phyloP scores from a whole-genome alignment of 2,329 filamentous ascomycete species.

The Leptographium procerum region DNA sequence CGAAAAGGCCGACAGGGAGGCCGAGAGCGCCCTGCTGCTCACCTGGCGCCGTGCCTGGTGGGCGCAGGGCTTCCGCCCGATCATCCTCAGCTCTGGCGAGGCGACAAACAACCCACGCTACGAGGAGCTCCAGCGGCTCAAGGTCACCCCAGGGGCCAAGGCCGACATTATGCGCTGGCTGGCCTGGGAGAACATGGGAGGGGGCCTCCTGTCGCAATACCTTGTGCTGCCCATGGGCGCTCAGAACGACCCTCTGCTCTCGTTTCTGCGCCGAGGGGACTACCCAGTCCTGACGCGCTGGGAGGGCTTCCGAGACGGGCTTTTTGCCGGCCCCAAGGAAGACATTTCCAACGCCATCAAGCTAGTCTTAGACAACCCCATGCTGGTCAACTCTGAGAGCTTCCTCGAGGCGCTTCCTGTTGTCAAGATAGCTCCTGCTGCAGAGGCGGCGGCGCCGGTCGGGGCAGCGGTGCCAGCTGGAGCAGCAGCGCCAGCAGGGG shows the following conservation, averaged over 20 bases:
- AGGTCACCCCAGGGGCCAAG: conserved; percentile 52
- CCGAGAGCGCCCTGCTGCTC: conserved; percentile 68
- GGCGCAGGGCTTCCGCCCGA: conserved; percentile 80
- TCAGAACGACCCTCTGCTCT: conserved; percentile 59
- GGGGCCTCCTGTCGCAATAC: conserved; percentile 68
- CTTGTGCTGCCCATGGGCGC: conserved; percentile 75
- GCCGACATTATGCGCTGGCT: conserved; percentile 73
- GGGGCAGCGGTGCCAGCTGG: background rate
- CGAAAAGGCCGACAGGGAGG: conserved; percentile 52
- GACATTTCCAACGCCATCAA: conserved; percentile 54
- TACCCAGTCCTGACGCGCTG: conserved; percentile 66
- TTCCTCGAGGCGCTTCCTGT: conserved; percentile 50
- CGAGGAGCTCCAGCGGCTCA: conserved; percentile 50
- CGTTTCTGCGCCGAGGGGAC: conserved; percentile 63
- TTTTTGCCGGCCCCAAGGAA: conserved; percentile 60
- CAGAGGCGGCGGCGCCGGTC: background rate
- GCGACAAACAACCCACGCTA: conserved; percentile 76
- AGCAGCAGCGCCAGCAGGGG: background rate
- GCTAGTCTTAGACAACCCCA: conserved; percentile 42
- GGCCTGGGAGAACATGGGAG: conserved; percentile 85
- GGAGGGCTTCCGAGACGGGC: conserved; percentile 55
- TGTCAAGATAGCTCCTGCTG: background rate
- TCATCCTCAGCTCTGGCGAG: conserved; percentile 69
- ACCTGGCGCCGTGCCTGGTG: conserved; percentile 93
- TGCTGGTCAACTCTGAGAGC: conserved; percentile 44